phyloP scores from a whole-genome alignment of 495 filamentous ascomycete species.

The Penicillium ucsense region DNA sequence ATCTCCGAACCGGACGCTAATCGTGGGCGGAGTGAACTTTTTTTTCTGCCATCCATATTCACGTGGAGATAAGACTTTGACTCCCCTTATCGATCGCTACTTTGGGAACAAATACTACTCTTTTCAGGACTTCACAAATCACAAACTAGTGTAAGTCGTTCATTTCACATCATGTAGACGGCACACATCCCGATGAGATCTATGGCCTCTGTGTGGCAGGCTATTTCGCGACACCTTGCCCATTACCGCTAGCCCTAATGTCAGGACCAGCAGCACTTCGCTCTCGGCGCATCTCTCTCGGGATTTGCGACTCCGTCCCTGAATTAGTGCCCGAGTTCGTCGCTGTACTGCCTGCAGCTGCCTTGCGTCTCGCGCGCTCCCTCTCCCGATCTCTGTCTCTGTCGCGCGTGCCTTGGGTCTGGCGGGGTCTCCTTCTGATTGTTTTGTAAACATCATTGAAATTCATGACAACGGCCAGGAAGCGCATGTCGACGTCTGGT shows the following conservation, averaged over 20 bases:
- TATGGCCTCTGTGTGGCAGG: background rate
- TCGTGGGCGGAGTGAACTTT: slow-evolving; percentile 6
- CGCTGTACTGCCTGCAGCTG: slow-evolving; percentile 5
- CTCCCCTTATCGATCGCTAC: no score
- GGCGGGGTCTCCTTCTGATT: slow-evolving; percentile 44
- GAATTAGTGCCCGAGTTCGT: slow-evolving; percentile 5
- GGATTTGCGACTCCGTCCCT: slow-evolving; percentile 7
- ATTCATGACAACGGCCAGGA: slow-evolving; percentile 94
- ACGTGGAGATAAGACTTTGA: no score
- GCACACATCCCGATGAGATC: no score
- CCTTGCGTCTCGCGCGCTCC: slow-evolving; percentile 20
- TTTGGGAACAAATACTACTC: no score
- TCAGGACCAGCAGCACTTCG: slow-evolving; percentile 3
- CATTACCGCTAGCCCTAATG: background rate
- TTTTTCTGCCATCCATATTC: slow-evolving; percentile 7
- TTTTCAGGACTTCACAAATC: no score
- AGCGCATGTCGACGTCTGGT: slow-evolving; percentile 90
- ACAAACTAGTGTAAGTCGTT: background rate
- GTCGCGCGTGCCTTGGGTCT: slow-evolving; percentile 21
- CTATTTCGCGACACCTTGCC: background rate
- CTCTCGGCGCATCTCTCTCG: slow-evolving; percentile 10
- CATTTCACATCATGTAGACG: slow-evolving; percentile 9
- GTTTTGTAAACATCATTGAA: slow-evolving; percentile 96
- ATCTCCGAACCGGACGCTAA: background rate
- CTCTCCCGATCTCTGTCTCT: slow-evolving; percentile 24